phyloP scores from a whole-genome alignment of 2,329 filamentous ascomycete genomes.

The Oidium heveae region DNA sequence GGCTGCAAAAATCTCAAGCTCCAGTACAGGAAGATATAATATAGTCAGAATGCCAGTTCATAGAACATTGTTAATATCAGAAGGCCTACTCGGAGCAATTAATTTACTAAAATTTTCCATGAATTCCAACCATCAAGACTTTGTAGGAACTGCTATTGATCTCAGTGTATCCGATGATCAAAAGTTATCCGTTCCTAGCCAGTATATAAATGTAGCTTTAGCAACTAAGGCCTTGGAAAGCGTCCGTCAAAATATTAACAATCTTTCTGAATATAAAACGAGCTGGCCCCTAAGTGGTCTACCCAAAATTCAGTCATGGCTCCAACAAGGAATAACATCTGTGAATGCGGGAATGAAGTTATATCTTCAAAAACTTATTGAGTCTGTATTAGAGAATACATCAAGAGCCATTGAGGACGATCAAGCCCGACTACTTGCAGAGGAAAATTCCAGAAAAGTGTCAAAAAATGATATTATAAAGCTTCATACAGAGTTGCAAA shows the following conservation, averaged over 20 bases:
- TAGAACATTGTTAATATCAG: constrained; percentile 46
- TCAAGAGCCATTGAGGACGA: constrained; percentile 24
- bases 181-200: constrained; percentile 18
- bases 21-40: constrained; percentile 35
- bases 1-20: constrained; percentile 40
- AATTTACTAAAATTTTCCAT: constrained; percentile 21
- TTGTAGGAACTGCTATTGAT: constrained; percentile 31
- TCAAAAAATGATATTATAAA: constrained; percentile 16
- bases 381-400: constrained; percentile 35
- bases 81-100: constrained; percentile 44
- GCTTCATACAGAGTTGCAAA: constrained; percentile 33
- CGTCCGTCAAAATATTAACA: constrained; percentile 42
- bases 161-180: constrained; percentile 18
- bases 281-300: constrained; percentile 52
- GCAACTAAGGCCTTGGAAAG: constrained; percentile 37
- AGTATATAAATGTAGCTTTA: constrained; percentile 34
- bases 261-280: constrained; percentile 47
- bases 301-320: constrained; percentile 38
- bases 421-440: constrained; percentile 15
- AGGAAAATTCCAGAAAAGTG: constrained; percentile 13
- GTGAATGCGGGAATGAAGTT: constrained; percentile 29
- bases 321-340: constrained; percentile 22
- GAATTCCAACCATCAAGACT: constrained; percentile 12
- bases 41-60: constrained; percentile 64
- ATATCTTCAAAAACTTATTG: constrained; percentile 38